Evolutionary conservation across 352 stramenopile genomes (phyloP).

Genomic region (Phytophthora palmivora): DNA sequence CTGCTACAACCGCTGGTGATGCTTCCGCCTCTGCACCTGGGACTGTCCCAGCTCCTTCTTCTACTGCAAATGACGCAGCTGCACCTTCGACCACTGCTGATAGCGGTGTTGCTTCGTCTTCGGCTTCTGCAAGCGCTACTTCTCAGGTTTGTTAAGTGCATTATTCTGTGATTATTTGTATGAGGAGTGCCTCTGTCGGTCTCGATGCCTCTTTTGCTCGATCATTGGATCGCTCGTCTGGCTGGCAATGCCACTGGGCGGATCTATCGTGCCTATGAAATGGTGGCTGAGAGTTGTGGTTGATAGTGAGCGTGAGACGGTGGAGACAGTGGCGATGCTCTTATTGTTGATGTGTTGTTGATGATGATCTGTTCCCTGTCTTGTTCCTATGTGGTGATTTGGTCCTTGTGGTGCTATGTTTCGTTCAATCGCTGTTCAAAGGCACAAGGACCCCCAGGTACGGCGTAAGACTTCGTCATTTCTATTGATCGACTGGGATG

Average conservation of each 20-base stretch:
- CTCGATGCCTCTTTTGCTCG: conserved; percentile 38
- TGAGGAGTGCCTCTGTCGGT: conserved; percentile 19
- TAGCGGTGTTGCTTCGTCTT: conserved; percentile 23
- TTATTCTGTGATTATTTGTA: conserved; percentile 40
- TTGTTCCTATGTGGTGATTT: conserved; percentile 34
- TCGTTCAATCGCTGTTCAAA: conserved; percentile 38
- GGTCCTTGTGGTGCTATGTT: conserved; percentile 40
- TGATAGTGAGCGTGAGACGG: conserved; percentile 35
- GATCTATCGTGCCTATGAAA: conserved; percentile 3
- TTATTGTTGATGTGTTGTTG: conserved; percentile 47
- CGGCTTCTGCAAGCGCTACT: conserved; percentile 20
- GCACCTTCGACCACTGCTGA: conserved; percentile 16
- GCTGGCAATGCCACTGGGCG: conserved; percentile 11
- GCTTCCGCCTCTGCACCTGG: conserved; percentile 11
- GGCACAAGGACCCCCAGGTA: conserved; percentile 70
- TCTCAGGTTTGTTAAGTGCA: conserved; percentile 76
- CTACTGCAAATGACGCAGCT: conserved; percentile 17
- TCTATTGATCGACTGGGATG: conserved; percentile 24
- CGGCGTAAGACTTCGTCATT: conserved; percentile 43
- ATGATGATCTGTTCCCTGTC: conserved; percentile 43
- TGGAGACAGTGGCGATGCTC: conserved; percentile 42
- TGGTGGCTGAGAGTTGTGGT: conserved; percentile 14
- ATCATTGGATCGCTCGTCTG: conserved; percentile 15
- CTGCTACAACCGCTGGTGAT: conserved; percentile 11
- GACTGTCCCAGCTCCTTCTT: conserved; percentile 5